Base-by-base conservation (phyloP, 495 filamentous ascomycete species). In the Talaromyces liani region DNA sequence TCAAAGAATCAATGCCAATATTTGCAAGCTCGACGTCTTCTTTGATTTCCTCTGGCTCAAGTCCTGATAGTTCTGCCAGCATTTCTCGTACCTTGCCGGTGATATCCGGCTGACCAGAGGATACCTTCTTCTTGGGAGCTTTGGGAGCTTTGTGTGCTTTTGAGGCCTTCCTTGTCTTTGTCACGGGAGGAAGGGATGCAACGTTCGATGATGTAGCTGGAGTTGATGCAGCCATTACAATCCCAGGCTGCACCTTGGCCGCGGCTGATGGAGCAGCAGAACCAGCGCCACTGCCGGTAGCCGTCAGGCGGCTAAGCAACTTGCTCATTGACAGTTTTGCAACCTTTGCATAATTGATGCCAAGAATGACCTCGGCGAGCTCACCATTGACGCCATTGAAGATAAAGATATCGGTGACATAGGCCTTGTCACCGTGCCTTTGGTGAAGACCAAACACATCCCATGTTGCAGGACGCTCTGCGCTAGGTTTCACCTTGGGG, bases 1-100 rank as follows among this genome's bases (percentile, higher is more conserved):
- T 74, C 0, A 85, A 70, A 0, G 82, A 86, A 60, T 86, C 83
- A n/a, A 86, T 80, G 0, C 83, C 82, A 14, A 82, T 33, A 18
- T 85, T 78, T 8, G 74, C 75, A n/a, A 84, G 69, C 1, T 69
- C 63, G 0, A 64, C 63, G 29, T 77, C 69, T 18, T 64, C 60
- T 34, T 67, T 60, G 34, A 82, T 75, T 16, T 78, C 73, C 2
- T 63, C 56, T 0, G 65, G 18, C 27, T 77, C 71, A 1, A 79
- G 56, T 3, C 79, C 76, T 12, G 71, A 72, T 1, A 78, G 61
- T 6, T 79, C 66, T 0, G 63, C 69, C 12, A 79, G 18, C 8
- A 79, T 64, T 10, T 59, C 62, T 36, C 68, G 67, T 3, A 76
- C 66, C 34, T 67, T 31, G 16, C 31, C 24, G 27, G n/a, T 31